Evolutionary conservation across 495 filamentous ascomycete species (phyloP).

Genomic region (Copromyces sp.): DNA sequence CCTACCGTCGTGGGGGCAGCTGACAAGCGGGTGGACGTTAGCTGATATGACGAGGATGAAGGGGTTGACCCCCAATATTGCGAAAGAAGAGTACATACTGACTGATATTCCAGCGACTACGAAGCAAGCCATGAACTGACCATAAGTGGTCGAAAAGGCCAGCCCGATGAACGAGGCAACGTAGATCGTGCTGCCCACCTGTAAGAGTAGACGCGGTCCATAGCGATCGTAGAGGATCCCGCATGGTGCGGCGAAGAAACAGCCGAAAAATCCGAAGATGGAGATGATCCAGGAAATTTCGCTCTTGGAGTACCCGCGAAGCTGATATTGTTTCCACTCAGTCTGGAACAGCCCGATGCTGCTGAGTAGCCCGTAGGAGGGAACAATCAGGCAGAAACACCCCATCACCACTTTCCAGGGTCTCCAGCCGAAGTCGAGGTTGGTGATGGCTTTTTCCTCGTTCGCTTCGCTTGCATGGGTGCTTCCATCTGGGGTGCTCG

Average conservation of each 20-base stretch:
- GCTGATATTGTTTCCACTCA: constrained; percentile 17
- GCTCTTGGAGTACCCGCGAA: constrained; percentile 4
- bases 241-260: constrained; percentile 11
- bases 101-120: constrained; percentile 15
- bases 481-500: not conserved
- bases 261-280: constrained; percentile 20
- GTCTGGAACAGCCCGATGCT: constrained; percentile 21
- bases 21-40: not conserved
- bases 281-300: constrained; percentile 25
- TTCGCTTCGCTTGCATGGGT: not conserved
- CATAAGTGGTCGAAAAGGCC: constrained; percentile 15
- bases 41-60: not conserved
- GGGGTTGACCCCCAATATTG: not conserved
- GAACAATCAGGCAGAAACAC: constrained; percentile 15
- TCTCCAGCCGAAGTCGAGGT: constrained; percentile 8
- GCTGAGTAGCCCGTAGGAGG: constrained; percentile 21
- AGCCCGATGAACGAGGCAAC: constrained; percentile 17
- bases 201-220: constrained; percentile 10
- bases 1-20: constrained; percentile 19
- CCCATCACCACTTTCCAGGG: constrained; percentile 20
- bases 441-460: not conserved
- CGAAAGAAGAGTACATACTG: constrained; percentile 5
- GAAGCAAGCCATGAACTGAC: constrained; percentile 19
- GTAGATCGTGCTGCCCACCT: constrained; percentile 9
- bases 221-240: constrained; percentile 18